Conservation (phyloP, 1,284 basidiomycete genomes). For the Sporisorium scitamineum region DNA sequence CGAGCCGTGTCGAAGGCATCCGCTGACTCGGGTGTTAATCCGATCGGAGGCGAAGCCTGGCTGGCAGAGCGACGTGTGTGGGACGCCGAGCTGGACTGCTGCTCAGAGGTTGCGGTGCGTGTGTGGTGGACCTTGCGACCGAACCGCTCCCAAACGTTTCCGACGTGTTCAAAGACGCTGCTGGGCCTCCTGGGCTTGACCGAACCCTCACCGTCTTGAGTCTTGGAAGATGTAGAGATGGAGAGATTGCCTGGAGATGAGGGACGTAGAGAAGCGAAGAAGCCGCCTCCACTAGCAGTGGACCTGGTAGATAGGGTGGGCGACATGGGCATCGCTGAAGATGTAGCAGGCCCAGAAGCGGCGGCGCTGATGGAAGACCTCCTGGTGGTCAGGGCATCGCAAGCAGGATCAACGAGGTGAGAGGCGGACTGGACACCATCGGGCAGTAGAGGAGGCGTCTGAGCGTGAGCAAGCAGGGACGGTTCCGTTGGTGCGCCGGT, state of each 20-base stretch:
- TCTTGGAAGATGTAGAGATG: constrained; percentile 7
- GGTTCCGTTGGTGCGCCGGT: constrained; percentile 36
- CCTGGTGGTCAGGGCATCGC: constrained; percentile 1
- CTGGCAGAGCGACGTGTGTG: constrained; percentile 27
- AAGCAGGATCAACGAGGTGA: constrained; percentile 13
- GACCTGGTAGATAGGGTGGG: constrained; percentile 34
- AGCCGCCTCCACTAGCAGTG: constrained; percentile 20
- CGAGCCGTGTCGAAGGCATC: constrained; percentile 21
- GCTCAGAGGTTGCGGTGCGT: constrained; percentile 31
- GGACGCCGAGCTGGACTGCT: constrained; percentile 28
- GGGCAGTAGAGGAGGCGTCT: constrained; percentile 1
- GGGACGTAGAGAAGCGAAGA: constrained; percentile 51
- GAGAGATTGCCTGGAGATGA: constrained; percentile 40
- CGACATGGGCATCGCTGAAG: constrained; percentile 27
- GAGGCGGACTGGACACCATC: constrained; percentile 10
- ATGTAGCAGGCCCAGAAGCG: constrained; percentile 9
- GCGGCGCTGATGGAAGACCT: constrained; percentile 24
- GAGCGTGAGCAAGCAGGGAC: constrained; percentile 7
- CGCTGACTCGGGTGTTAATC: constrained; percentile 19
- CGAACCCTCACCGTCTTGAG: constrained; percentile 19
- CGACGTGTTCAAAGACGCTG: constrained; percentile 64
- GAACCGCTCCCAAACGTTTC: constrained; percentile 59
- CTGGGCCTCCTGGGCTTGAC: constrained; percentile 45
- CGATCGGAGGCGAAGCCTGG: constrained; percentile 32
- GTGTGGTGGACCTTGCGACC: constrained; percentile 54